phyloP scores from a whole-genome alignment of 805 yeast species.

The Ascoidea rubescens region DNA sequence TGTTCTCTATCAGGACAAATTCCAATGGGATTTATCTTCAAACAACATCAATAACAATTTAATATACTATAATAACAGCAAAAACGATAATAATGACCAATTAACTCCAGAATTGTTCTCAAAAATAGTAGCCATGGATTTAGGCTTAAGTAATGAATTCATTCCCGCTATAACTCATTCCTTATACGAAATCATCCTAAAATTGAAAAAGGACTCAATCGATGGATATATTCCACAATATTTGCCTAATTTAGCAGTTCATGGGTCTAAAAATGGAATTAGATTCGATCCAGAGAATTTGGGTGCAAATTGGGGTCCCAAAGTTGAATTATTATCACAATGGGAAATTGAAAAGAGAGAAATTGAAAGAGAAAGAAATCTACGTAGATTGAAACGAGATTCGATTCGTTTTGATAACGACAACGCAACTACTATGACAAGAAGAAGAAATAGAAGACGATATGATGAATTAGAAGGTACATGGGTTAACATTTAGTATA shows the following conservation, averaged over 20 bases:
- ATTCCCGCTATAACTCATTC: constrained; percentile 82
- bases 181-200: constrained; percentile 63
- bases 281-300: constrained; percentile 63
- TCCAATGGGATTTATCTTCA: constrained; percentile 78
- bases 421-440: constrained; percentile 21
- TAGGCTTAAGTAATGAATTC: constrained; percentile 78
- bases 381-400: constrained; percentile 87
- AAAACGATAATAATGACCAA: constrained; percentile 18
- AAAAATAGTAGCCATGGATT: constrained; percentile 61
- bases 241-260: constrained; percentile 44
- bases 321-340: constrained; percentile 71
- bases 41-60: constrained; percentile 14
- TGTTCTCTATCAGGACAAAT: constrained; percentile 76
- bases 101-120: constrained; percentile 81
- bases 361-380: constrained; percentile 84
- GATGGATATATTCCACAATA: constrained; percentile 49
- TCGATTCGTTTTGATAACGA: constrained; percentile 59
- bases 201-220: constrained; percentile 68
- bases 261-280: constrained; percentile 49
- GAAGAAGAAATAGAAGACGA: constrained; percentile 30
- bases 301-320: constrained; percentile 81
- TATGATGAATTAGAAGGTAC: constrained; percentile 35
- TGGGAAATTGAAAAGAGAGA: constrained; percentile 94
- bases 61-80: constrained; percentile 1
- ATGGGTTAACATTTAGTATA: constrained; percentile 6